Percentiles rank a stretch among this genome's conserved stretches.
phyloP scores from a whole-genome alignment of 495 filamentous ascomycete species.

The Jackrogersella multiformis region DNA sequence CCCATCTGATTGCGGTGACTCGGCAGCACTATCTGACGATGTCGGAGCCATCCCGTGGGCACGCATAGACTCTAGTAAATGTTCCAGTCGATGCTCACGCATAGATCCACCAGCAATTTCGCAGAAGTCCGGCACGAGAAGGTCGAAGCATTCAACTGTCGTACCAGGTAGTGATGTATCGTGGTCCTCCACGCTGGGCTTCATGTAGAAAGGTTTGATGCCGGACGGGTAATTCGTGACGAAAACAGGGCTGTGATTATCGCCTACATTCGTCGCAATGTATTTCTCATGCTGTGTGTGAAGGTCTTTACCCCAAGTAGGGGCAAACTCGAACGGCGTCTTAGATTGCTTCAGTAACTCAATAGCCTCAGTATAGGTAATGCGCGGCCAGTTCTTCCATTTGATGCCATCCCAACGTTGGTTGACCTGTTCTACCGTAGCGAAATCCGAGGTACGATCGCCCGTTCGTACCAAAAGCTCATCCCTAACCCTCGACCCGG shows the following conservation, averaged over 20 bases:
- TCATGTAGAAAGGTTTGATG: constrained; percentile 98
- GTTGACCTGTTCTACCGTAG: constrained; percentile 58
- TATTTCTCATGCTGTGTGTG: constrained; percentile 94
- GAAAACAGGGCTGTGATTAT: constrained; percentile 73
- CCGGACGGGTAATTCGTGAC: constrained; percentile 88
- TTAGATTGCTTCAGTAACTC: constrained; percentile 69
- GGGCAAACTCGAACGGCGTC: constrained; percentile 69
- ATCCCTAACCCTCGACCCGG: constrained; percentile 62
- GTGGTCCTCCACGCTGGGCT: constrained; percentile 15
- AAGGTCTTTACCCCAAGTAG: constrained; percentile 77
- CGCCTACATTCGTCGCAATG: constrained; percentile 75
- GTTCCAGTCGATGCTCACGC: constrained; percentile 83
- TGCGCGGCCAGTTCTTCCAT: constrained; percentile 73
- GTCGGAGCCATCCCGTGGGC: constrained; percentile 54
- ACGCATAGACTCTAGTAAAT: constrained; percentile 79
- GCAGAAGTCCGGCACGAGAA: constrained; percentile 87
- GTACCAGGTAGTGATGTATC: constrained; percentile 40
- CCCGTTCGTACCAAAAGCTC: constrained; percentile 60
- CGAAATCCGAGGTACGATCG: constrained; percentile 47
- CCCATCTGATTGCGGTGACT: constrained; percentile 48
- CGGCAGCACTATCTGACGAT: constrained; percentile 8
- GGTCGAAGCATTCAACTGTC: constrained; percentile 95
- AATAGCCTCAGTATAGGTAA: constrained; percentile 86
- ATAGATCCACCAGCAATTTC: constrained; percentile 93
- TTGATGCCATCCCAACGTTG: constrained; percentile 77